These are phyloP conservation scores for Areca catechu DNA, from an alignment of 176 grass and related monocot genomes.

Conservation along the genomic window DNA sequence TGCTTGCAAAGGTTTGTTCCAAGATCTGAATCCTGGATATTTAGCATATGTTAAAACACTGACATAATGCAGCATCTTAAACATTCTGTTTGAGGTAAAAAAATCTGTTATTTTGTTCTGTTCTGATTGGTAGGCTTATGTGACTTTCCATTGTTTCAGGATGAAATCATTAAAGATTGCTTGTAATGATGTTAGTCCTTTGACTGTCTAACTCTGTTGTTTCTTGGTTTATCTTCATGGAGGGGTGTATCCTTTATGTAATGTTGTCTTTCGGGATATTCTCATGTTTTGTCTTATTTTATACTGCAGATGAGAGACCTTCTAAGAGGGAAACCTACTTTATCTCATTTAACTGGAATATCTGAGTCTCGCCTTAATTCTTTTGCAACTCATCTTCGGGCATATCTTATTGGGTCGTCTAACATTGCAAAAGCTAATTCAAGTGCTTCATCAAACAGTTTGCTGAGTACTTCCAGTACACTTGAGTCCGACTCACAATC, in stretches of 20 bases:
- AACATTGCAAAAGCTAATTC: constrained; percentile 52
- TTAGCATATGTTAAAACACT: too few relatives aligned
- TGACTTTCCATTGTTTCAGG: too few relatives aligned
- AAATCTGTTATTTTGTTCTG: not conserved
- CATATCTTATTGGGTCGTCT: constrained; percentile 54
- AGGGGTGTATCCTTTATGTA: too few relatives aligned
- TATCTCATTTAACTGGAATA: constrained; percentile 81
- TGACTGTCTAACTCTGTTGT: too few relatives aligned
- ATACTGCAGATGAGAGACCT: constrained; percentile 78
- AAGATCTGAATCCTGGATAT: too few relatives aligned
- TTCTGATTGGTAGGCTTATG: too few relatives aligned
- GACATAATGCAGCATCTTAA: not conserved
- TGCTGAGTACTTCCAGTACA: constrained; percentile 14
- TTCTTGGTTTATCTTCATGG: too few relatives aligned
- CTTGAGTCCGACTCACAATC: constrained; percentile 34
- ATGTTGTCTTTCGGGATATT: too few relatives aligned
- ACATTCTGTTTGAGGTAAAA: not conserved
- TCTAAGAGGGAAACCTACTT: constrained; percentile 50
- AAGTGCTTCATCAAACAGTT: constrained; percentile 21
- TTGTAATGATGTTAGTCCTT: too few relatives aligned
- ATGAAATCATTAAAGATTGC: too few relatives aligned
- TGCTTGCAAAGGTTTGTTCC: constrained; percentile 60
- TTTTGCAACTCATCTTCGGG: constrained; percentile 65
- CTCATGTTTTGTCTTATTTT: not conserved
- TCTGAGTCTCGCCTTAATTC: constrained; percentile 58